Evolutionary conservation across 2,329 filamentous ascomycete species (phyloP), one percentile per base, ranked within the genome.

Genomic region (Delphinella strobiligena): DNA sequence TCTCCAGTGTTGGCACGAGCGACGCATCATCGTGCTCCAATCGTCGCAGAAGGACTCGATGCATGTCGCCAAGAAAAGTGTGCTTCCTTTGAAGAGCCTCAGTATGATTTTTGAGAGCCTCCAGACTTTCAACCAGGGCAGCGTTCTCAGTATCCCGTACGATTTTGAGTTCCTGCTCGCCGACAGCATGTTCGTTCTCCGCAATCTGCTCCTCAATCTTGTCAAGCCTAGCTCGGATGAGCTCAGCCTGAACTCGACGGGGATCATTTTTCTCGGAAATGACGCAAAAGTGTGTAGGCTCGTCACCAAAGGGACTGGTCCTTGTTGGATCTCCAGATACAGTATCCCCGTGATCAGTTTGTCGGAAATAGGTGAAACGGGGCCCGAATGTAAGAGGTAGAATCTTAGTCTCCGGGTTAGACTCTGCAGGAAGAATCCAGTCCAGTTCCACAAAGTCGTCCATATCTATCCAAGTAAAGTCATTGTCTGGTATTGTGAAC

Each of bases 361-460:
- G 87, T 22, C 91, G 78, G 67, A 95, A 94, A 60, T 98, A 98
- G 0, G 91, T 96, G 53, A 98, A 83, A 1, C 91, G 77, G n/a
- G 91, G 93, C 15, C 89, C 85, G 52, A 80, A 96, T 0, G 84
- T 88, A 7, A 98, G 71, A 0, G 93, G 93, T 39, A 98, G 63
- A 34, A 98, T 98, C 59, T 91, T 88, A 1, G 89, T 96, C 49
- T 93, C 82, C 1, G 89, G 88, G 49, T 94, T 93, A 22, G 82
- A 77, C 54, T 93, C 85, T 11, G 85, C 82, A 1, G 89, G 89
- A 17, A 95, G 63, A 39, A 94, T 88, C 89, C 89, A 96, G 56
- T 95, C 93, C 16, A 98, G 67, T 59, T 98, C 91, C 19, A 98
- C 88, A 61, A 98, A 98, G 57, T 98, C 91, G 55, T 98, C 91